Conservation (phyloP, 2,329 filamentous ascomycete species). For the Akanthomyces dipterigenus region DNA sequence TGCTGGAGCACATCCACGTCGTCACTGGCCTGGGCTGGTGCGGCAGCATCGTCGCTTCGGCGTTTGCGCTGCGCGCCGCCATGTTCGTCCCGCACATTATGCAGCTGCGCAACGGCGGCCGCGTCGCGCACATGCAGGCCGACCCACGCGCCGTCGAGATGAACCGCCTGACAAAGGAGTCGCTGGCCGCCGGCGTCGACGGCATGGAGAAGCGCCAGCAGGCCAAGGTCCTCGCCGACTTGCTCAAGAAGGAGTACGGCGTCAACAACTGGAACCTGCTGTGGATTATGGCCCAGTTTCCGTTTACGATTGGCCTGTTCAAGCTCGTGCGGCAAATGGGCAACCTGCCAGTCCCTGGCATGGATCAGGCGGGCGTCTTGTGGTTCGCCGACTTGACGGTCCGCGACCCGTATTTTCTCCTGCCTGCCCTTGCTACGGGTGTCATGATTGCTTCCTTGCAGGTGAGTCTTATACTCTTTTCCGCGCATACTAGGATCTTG, state of each 20-base stretch:
- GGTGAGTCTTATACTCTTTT: constrained; percentile 25
- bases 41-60: constrained; percentile 60
- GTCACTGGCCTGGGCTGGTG: constrained; percentile 75
- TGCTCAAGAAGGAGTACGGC: constrained; percentile 31
- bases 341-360: constrained; percentile 69
- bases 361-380: constrained; percentile 61
- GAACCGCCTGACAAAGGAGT: constrained; percentile 44
- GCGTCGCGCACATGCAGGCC: constrained; percentile 49
- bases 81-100: constrained; percentile 56
- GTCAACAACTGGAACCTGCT: constrained; percentile 27
- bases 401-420: constrained; percentile 68
- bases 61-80: constrained; percentile 55
- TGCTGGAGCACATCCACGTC: constrained; percentile 78
- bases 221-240: constrained; percentile 28
- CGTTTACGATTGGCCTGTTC: constrained; percentile 77
- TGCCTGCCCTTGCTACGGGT: constrained; percentile 57
- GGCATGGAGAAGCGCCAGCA: constrained; percentile 35
- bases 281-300: constrained; percentile 41
- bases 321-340: constrained; percentile 69
- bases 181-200: constrained; percentile 16
- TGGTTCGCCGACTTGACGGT: constrained; percentile 78
- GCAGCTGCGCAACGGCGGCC: constrained; percentile 35
- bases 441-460: constrained; percentile 52
- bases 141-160: constrained; percentile 46
- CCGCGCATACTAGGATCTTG: neutral